Conservation (phyloP, 176 grass and related monocot species). For the Pontederia crassipes region DNA sequence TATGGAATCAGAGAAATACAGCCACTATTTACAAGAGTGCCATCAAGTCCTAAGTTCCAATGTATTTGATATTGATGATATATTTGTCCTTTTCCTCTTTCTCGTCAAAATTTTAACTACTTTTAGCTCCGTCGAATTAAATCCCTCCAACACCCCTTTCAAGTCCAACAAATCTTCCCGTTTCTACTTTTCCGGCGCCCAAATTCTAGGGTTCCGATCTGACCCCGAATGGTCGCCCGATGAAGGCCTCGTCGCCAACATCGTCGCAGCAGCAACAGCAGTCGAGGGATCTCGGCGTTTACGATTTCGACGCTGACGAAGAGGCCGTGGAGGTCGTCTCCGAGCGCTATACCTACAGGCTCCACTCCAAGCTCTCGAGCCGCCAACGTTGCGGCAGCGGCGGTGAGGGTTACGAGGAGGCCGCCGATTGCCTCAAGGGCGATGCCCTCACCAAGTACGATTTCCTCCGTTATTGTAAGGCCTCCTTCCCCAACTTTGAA, state of each 20-base stretch:
- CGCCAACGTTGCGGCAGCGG: too few relatives aligned
- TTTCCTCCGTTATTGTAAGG: constrained; percentile 13
- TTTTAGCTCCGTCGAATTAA: too few relatives aligned
- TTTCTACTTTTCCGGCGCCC: not conserved
- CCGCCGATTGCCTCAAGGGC: not conserved
- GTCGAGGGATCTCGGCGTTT: constrained; percentile 6
- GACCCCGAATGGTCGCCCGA: not conserved
- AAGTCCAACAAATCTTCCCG: too few relatives aligned
- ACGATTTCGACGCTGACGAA: constrained; percentile 10
- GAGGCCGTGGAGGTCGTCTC: constrained; percentile 12
- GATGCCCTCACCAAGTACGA: not conserved
- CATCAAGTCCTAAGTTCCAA: too few relatives aligned
- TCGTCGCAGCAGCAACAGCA: too few relatives aligned
- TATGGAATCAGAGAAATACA: too few relatives aligned
- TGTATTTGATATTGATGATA: too few relatives aligned
- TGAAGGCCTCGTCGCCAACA: not conserved
- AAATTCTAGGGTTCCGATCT: not conserved
- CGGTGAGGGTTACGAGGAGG: not conserved
- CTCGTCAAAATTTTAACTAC: too few relatives aligned
- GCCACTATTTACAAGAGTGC: too few relatives aligned
- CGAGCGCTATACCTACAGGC: not conserved
- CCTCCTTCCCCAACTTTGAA: not conserved
- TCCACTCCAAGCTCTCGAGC: not conserved
- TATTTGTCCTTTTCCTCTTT: too few relatives aligned
- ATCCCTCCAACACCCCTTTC: too few relatives aligned